phyloP scores from a whole-genome alignment of 2,329 filamentous ascomycete genomes.

The Immersiporthe knoxdaviesiana region DNA sequence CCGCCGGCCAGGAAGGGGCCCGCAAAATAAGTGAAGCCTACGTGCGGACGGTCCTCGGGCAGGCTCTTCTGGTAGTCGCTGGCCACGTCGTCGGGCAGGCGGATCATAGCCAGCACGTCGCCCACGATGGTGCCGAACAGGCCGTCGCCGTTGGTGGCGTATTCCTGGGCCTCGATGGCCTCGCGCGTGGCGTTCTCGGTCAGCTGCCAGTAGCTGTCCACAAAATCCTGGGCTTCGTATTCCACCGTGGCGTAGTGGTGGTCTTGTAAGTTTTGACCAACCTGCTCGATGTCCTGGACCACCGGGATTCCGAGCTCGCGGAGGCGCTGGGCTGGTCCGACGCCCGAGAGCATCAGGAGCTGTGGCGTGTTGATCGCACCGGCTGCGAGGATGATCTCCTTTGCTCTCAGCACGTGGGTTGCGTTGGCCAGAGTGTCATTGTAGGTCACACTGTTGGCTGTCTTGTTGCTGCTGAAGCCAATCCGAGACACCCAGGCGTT shows the following conservation, averaged over 20 bases:
- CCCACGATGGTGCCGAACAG: neutral
- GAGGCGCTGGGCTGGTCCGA: neutral
- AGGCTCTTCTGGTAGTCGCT: constrained; percentile 14
- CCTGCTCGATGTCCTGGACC: neutral
- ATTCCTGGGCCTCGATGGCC: neutral
- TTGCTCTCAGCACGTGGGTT: neutral
- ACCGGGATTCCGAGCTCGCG: neutral
- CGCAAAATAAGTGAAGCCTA: constrained; percentile 6
- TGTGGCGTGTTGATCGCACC: neutral
- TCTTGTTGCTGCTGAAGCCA: neutral
- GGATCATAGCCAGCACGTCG: neutral
- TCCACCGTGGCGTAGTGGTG: neutral
- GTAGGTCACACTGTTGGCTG: neutral
- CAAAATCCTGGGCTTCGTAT: neutral
- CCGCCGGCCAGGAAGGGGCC: neutral
- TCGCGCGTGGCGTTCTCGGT: neutral
- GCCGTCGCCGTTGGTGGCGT: neutral
- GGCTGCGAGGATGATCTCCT: neutral
- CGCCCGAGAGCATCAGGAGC: neutral
- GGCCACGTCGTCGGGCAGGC: neutral
- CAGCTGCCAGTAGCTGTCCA: neutral
- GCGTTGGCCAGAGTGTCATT: neutral
- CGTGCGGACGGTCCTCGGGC: constrained; percentile 11
- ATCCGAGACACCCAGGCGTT: neutral
- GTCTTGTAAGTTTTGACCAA: neutral